A percentile compares a stretch with the other conserved stretches of the same genome.
Conservation (phyloP, 192 early-diverging fungal genomes). For the Linnemannia hyalina region DNA sequence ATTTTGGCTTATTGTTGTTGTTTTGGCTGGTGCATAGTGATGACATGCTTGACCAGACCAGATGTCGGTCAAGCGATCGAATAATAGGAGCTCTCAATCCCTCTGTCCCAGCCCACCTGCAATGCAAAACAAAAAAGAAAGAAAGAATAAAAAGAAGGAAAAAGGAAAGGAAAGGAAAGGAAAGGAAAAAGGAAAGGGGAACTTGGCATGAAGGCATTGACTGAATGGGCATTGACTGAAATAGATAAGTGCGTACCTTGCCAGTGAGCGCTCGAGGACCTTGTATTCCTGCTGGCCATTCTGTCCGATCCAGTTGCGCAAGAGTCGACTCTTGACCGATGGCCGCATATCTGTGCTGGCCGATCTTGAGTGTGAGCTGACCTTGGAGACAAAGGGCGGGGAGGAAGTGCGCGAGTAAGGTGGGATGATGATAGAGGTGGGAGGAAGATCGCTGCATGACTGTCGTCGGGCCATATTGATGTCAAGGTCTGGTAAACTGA, state of each 20-base stretch:
- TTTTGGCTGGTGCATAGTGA: background rate
- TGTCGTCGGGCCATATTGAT: slow-evolving; percentile 47
- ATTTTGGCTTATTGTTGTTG: slow-evolving; percentile 4
- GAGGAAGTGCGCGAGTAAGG: slow-evolving; percentile 47
- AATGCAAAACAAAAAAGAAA: slow-evolving; percentile 2
- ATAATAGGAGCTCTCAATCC: slow-evolving; percentile 7
- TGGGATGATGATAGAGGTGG: slow-evolving; percentile 50
- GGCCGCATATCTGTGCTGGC: slow-evolving; percentile 52
- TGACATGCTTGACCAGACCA: background rate
- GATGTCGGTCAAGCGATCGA: background rate
- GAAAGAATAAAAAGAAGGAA: background rate
- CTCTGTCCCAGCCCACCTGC: background rate
- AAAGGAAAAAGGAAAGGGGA: background rate
- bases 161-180: background rate
- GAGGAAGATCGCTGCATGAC: slow-evolving; percentile 51
- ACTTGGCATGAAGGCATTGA: background rate
- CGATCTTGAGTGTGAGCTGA: slow-evolving; percentile 42
- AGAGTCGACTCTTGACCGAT: slow-evolving; percentile 50
- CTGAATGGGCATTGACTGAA: background rate
- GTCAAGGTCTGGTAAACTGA: slow-evolving; percentile 23
- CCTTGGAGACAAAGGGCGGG: slow-evolving; percentile 40
- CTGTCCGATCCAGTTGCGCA: slow-evolving; percentile 54
- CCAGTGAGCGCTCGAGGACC: slow-evolving; percentile 43
- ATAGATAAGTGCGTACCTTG: slow-evolving; percentile 45
- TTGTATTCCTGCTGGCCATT: slow-evolving; percentile 53